These are phyloP conservation scores for Fusarium equiseti DNA, from an alignment of 2,329 filamentous ascomycete species.

Conservation along the genomic window DNA sequence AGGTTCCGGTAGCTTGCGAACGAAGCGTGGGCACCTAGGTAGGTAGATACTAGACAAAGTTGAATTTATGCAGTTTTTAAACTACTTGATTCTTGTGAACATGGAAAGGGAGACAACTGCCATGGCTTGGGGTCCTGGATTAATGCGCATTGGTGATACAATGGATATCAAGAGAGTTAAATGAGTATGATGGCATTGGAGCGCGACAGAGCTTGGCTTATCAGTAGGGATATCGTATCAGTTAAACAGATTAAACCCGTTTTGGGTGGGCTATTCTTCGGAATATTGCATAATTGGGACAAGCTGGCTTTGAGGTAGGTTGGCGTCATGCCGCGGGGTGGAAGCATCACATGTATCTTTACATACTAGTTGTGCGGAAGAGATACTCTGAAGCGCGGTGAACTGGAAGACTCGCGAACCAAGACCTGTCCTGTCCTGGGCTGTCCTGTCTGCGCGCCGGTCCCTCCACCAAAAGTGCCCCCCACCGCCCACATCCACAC, in stretches of 20 bases:
- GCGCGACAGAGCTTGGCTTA: constrained; percentile 27
- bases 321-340: constrained; percentile 40
- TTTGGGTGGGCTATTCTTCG: constrained; percentile 37
- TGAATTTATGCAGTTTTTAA: not conserved
- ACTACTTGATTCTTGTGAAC: not conserved
- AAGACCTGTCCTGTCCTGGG: not conserved
- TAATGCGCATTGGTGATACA: constrained; percentile 6
- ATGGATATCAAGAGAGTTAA: constrained; percentile 22
- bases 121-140: constrained; percentile 1
- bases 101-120: not conserved
- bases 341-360: constrained; percentile 20
- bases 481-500: constrained; percentile 46
- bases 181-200: constrained; percentile 34
- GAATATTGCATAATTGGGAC: constrained; percentile 34
- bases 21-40: not conserved
- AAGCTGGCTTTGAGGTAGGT: constrained; percentile 18
- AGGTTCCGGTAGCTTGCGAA: not conserved
- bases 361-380: constrained; percentile 8
- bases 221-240: constrained; percentile 7
- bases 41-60: not conserved
- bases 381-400: constrained; percentile 31
- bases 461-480: constrained; percentile 42
- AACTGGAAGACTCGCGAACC: not conserved
- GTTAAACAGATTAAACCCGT: constrained; percentile 21
- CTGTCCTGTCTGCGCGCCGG: constrained; percentile 20